Evolutionary conservation across 805 yeast genomes (phyloP), one percentile per base, ranked within the genome.

Genomic region (Wickerhamiella lipophila): DNA sequence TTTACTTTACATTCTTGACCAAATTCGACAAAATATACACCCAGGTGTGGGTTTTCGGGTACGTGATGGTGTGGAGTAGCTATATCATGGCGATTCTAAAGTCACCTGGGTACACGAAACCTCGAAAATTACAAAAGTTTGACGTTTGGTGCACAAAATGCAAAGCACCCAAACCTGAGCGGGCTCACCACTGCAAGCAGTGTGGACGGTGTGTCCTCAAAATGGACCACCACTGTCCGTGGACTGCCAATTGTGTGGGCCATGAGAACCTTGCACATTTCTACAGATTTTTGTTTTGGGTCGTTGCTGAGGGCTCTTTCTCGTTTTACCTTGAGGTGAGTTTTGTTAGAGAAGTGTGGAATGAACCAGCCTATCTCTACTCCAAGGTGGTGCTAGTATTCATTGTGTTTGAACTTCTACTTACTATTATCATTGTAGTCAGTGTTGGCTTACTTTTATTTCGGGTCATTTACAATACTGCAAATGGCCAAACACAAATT

Each of bases 221-320:
- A 73, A 81, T 63, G 85, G 88, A 50, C 71, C 83, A 51, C 74
- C 75, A 64, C 67, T 94, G 63, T 74, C 96, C 96, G 0, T 89
- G 97, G 97, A 86, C 87, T 63, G 80, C 94, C 1, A 70, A 77
- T 4, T 88, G 96, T 63, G 75, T 89, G 50, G 97, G 97, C 0
- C 81, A 76, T 64, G 67, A 67, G 25, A 89, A 89, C 64, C 87
- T 83, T 55, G 83, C 86, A 64, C 76, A 69, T 60, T 89, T 88
- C 59, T 62, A 85, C 23, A 95, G 86, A 61, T 82, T 83, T 59
- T 63, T 87, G 47, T 41, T 71, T 6, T 79, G 79, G 58, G 67
- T 76, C 2, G 65, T 77, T 2, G 23, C 73, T 15, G 53, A 50
- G 23, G 52, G 52, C 11, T 51, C 53, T 6, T 55, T 58, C 36